Evolutionary conservation across 2,329 filamentous ascomycete genomes (phyloP).

Genomic region (Aaosphaeria arxii): DNA sequence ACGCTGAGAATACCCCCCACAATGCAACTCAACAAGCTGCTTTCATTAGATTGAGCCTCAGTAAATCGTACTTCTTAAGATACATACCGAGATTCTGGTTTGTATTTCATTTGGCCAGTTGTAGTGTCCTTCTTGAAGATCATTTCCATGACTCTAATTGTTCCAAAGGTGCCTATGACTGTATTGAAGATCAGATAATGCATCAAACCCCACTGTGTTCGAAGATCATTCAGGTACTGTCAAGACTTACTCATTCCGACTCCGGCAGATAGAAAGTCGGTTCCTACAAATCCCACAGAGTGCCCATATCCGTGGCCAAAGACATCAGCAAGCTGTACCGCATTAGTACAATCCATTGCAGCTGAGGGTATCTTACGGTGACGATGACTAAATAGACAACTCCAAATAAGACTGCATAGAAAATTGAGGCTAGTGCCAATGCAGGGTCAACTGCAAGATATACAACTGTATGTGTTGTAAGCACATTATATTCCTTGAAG

Average conservation of each 20-base stretch:
- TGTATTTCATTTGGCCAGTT: conserved; percentile 5
- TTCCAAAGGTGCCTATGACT: conserved; percentile 11
- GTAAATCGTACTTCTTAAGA: neutral
- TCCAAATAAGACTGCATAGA: conserved; percentile 9
- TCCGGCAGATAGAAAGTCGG: conserved; percentile 10
- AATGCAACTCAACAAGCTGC: conserved; percentile 7
- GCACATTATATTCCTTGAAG: no score
- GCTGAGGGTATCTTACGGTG: conserved; percentile 2
- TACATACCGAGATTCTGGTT: conserved; percentile 7
- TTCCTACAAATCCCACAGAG: conserved; percentile 11
- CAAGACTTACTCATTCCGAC: conserved; percentile 4
- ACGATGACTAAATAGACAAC: conserved; percentile 12
- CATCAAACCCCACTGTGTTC: neutral
- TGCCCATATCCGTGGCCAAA: conserved; percentile 9
- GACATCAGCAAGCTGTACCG: conserved; percentile 5
- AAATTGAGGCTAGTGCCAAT: conserved; percentile 5
- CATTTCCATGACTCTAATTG: conserved; percentile 10
- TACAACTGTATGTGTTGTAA: neutral
- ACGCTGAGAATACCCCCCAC: conserved; percentile 4
- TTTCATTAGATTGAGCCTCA: neutral
- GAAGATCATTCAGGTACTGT: neutral
- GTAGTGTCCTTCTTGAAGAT: conserved; percentile 7
- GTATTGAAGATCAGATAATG: neutral
- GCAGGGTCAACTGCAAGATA: conserved; percentile 9
- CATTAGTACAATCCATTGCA: neutral